Conservation (phyloP, 768 basidiomycete species). For the Suillus luteus region DNA sequence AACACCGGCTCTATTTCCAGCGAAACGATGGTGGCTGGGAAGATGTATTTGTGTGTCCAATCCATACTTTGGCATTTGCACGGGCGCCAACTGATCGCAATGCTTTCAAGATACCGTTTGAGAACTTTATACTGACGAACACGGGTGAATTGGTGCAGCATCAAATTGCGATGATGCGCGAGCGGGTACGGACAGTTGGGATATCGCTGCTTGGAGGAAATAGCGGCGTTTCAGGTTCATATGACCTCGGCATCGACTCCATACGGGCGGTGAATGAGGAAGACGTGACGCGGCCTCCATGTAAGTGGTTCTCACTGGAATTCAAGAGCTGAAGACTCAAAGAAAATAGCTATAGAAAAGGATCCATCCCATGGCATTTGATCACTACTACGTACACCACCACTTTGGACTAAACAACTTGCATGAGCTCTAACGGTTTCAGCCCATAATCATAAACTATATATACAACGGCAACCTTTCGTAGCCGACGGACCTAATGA, state of each 20-base stretch:
- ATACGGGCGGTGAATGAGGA: constrained; percentile 83
- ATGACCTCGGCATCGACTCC: constrained; percentile 81
- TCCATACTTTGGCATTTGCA: constrained; percentile 16
- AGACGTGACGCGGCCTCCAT: constrained; percentile 42
- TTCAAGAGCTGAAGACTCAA: neutral
- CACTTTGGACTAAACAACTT: constrained; percentile 5
- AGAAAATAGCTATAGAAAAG: constrained; percentile 26
- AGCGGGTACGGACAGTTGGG: constrained; percentile 78
- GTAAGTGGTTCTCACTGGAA: constrained; percentile 26
- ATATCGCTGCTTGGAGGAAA: constrained; percentile 88
- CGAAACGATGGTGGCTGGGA: constrained; percentile 73
- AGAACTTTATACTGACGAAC: constrained; percentile 73
- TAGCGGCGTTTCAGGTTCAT: constrained; percentile 69
- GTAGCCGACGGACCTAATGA: constrained; percentile 14
- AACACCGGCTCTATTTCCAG: constrained; percentile 85
- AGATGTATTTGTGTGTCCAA: constrained; percentile 67
- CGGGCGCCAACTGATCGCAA: constrained; percentile 12
- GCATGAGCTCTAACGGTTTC: constrained; percentile 15
- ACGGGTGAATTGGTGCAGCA: constrained; percentile 67
- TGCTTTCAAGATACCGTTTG: constrained; percentile 71
- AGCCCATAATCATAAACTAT: constrained; percentile 23
- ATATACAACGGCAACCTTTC: constrained; percentile 21
- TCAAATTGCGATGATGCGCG: constrained; percentile 75
- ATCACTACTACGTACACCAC: constrained; percentile 7
- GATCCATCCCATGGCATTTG: constrained; percentile 28